Conservation (phyloP, 176 grass and related monocot genomes). For the Avena atlantica region DNA sequence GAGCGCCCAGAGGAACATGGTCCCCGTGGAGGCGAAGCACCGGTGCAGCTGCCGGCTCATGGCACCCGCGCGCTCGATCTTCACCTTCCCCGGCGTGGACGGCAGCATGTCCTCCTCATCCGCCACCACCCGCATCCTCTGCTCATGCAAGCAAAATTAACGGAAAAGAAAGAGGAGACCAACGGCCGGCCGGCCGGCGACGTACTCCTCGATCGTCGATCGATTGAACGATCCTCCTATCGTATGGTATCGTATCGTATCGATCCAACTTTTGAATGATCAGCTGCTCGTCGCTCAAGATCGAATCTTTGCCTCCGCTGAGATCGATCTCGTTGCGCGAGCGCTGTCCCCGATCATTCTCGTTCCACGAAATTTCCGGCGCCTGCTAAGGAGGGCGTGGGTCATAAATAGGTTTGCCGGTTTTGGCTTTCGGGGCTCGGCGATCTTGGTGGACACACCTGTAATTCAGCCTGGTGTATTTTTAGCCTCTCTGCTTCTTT, state of each 20-base stretch:
- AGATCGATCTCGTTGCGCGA: slow-evolving; percentile 1
- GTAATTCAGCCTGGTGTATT: slow-evolving; percentile 49
- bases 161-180: background rate
- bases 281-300: slow-evolving; percentile 11
- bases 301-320: background rate
- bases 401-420: slow-evolving; percentile 48
- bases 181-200: slow-evolving; percentile 22
- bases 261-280: background rate
- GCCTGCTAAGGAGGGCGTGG: slow-evolving; percentile 31
- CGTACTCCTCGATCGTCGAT: background rate
- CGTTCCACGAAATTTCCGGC: background rate
- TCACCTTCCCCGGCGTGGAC: slow-evolving; percentile 81
- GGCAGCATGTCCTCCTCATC: slow-evolving; percentile 68
- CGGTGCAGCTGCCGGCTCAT: slow-evolving; percentile 64
- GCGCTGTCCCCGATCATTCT: background rate
- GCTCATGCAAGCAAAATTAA: slow-evolving; percentile 36
- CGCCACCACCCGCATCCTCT: slow-evolving; percentile 51
- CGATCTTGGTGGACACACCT: slow-evolving; percentile 51
- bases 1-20: slow-evolving; percentile 76
- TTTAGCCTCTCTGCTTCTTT: slow-evolving; percentile 31
- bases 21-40: slow-evolving; percentile 82
- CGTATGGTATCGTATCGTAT: background rate
- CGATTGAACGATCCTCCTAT: background rate
- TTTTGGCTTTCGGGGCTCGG: slow-evolving; percentile 24
- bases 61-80: slow-evolving; percentile 55